Percentiles rank a stretch among this genome's conserved stretches.
These are phyloP conservation scores for Pleurotus giganteus DNA, from an alignment of 768 basidiomycete species.

Conservation along the genomic window DNA sequence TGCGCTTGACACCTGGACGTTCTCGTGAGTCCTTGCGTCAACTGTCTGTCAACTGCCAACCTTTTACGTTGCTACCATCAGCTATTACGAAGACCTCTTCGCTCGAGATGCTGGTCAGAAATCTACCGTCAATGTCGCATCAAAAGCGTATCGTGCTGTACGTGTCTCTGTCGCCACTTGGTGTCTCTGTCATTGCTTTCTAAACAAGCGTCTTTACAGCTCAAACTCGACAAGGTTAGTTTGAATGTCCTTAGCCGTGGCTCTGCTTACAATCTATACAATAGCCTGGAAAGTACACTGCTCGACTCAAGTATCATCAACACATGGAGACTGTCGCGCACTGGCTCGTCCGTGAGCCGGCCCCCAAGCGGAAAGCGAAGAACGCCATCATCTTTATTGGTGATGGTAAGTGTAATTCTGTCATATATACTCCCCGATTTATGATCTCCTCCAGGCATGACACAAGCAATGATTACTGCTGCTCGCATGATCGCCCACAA, in stretches of 20 bases:
- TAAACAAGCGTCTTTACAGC: not conserved
- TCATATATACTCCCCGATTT: not conserved
- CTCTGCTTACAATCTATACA: not conserved
- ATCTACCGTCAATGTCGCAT: constrained; percentile 37
- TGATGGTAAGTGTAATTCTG: constrained; percentile 30
- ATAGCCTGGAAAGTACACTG: constrained; percentile 37
- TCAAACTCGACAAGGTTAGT: constrained; percentile 1
- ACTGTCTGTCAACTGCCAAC: not conserved
- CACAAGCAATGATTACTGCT: constrained; percentile 46
- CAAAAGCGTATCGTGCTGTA: constrained; percentile 41
- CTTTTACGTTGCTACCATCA: constrained; percentile 10
- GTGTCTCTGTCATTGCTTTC: not conserved
- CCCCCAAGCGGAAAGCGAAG: constrained; percentile 34
- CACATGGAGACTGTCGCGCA: constrained; percentile 32
- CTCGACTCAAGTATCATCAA: constrained; percentile 34
- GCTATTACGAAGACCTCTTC: constrained; percentile 44
- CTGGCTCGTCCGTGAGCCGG: constrained; percentile 37
- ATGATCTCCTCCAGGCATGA: constrained; percentile 33
- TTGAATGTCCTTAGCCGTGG: not conserved
- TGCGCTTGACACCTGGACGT: constrained; percentile 37
- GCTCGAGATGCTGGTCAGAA: constrained; percentile 32
- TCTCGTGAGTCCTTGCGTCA: constrained; percentile 30
- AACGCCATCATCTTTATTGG: constrained; percentile 46
- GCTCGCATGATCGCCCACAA: constrained; percentile 45
- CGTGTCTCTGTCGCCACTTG: constrained; percentile 16